phyloP scores from a whole-genome alignment of 495 filamentous ascomycete genomes.

The Penicillium coprophilum region DNA sequence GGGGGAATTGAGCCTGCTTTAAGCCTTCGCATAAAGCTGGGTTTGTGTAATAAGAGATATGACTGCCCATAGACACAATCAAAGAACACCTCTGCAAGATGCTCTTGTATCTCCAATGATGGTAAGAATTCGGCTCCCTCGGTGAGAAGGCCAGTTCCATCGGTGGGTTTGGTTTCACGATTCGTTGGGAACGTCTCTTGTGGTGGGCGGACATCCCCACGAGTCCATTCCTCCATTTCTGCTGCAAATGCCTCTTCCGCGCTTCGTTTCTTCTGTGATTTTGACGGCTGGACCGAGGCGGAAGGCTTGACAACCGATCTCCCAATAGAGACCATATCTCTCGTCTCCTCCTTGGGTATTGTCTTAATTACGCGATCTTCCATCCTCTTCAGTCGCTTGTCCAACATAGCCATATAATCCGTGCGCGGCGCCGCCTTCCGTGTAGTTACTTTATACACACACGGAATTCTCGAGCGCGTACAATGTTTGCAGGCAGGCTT shows the following conservation, averaged over 20 bases:
- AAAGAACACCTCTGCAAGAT: slow-evolving; percentile 93
- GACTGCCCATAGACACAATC: slow-evolving; percentile 95
- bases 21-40: slow-evolving; percentile 88
- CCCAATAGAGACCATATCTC: slow-evolving; percentile 59
- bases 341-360: slow-evolving; percentile 78
- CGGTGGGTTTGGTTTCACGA: slow-evolving; percentile 59
- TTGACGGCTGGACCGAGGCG: slow-evolving; percentile 57
- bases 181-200: slow-evolving; percentile 56
- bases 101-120: slow-evolving; percentile 86
- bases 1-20: slow-evolving; percentile 70
- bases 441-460: slow-evolving; percentile 97
- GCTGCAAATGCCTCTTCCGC: slow-evolving; percentile 84
- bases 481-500: slow-evolving; percentile 98
- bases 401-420: slow-evolving; percentile 99
- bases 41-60: slow-evolving; percentile 94
- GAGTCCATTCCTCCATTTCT: slow-evolving; percentile 81
- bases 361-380: slow-evolving; percentile 97
- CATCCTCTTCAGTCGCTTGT: slow-evolving; percentile 91
- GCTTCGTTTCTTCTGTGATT: slow-evolving; percentile 74
- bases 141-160: slow-evolving; percentile 69
- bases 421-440: slow-evolving; percentile 94
- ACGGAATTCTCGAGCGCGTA: slow-evolving; percentile 87
- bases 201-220: slow-evolving; percentile 47
- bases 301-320: slow-evolving; percentile 80
- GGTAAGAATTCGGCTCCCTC: slow-evolving; percentile 86